Base-by-base conservation (phyloP, 2,329 filamentous ascomycete genomes). In the Fusarium avenaceum region DNA sequence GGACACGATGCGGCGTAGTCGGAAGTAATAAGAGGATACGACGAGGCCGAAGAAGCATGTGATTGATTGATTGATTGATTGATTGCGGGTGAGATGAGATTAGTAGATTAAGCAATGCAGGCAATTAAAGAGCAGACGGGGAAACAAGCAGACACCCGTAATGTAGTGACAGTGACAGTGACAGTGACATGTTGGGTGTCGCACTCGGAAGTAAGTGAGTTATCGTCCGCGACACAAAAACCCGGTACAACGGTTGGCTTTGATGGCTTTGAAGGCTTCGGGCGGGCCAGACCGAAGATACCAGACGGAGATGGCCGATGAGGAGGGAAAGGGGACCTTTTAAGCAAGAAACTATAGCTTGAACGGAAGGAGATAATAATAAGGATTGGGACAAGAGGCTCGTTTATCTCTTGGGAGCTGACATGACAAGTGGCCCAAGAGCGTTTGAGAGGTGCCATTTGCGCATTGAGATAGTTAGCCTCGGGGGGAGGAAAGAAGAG, bases 211-310 rank as follows among this genome's bases (percentile, higher is more conserved):
- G 24, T 40, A 26, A 13, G 24, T 40, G 20, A 17, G 38, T 19
- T 22, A 24, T 48, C 32, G 32, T 48, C 20, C 35, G 30, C 19
- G 24, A n/a, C 30, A 14, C 14, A 14, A 43, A 28, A 10, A 56
- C 28, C 46, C 53, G 50, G 24, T 32, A 35, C 47, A 57, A 43
- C 47, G 53, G 53, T 52, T 24, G 44, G 32, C 44, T 55, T 54
- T 49, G 48, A 35, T 24, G 44, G 32, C 44, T 55, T 54, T 49
- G 48, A 35, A 40, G 57, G 10, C 13, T 30, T 26, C 43, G 35
- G 48, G 61, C 64, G 64, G 64, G 48, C 28, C 47, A 57, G 51
- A 22, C 64, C 64, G 64, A 67, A 67, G 50, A 65, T 44, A 26
- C 46, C 40, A 13, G 42, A 28, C 64, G 64, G 64, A 67, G 64